Evolutionary conservation across 768 basidiomycete species (phyloP).

Genomic region (Suillus placidus): DNA sequence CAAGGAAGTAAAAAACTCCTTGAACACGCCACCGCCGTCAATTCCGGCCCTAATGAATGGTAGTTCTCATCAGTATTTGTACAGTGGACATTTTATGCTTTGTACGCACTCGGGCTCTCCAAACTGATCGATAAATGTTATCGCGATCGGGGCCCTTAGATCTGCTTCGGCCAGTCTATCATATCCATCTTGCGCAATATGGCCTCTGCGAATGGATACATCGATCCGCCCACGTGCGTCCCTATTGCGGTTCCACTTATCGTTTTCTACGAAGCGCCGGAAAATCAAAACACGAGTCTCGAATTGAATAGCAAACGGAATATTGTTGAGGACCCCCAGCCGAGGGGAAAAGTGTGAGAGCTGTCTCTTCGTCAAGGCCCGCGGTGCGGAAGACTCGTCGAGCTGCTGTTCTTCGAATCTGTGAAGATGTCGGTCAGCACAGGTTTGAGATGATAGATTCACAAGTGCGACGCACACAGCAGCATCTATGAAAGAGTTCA

Average conservation of each 20-base stretch:
- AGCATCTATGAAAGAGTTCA: slow-evolving; percentile 80
- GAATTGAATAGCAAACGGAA: slow-evolving; percentile 95
- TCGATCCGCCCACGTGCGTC: slow-evolving; percentile 27
- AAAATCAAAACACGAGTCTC: slow-evolving; percentile 89
- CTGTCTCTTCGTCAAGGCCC: slow-evolving; percentile 63
- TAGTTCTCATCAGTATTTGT: slow-evolving; percentile 9
- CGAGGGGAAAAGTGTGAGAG: slow-evolving; percentile 65
- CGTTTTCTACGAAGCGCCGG: slow-evolving; percentile 76
- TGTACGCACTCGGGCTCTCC: slow-evolving; percentile 77
- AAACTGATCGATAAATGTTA: slow-evolving; percentile 91
- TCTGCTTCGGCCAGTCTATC: slow-evolving; percentile 76
- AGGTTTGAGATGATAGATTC: neutral
- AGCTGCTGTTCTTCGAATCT: slow-evolving; percentile 71
- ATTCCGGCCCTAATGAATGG: slow-evolving; percentile 69
- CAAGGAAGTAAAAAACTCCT: slow-evolving; percentile 93
- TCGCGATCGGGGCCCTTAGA: slow-evolving; percentile 81
- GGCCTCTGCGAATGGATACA: slow-evolving; percentile 55
- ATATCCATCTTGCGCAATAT: slow-evolving; percentile 90
- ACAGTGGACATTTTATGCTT: neutral
- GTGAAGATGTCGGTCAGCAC: slow-evolving; percentile 7
- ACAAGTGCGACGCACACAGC: slow-evolving; percentile 63
- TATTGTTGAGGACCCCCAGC: slow-evolving; percentile 89
- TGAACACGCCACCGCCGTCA: slow-evolving; percentile 97
- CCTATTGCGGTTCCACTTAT: slow-evolving; percentile 38
- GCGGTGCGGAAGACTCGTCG: slow-evolving; percentile 27